Evolutionary conservation across 768 basidiomycete species (phyloP), one percentile per base, ranked within the genome.

Genomic region (Podaxis pistillaris): DNA sequence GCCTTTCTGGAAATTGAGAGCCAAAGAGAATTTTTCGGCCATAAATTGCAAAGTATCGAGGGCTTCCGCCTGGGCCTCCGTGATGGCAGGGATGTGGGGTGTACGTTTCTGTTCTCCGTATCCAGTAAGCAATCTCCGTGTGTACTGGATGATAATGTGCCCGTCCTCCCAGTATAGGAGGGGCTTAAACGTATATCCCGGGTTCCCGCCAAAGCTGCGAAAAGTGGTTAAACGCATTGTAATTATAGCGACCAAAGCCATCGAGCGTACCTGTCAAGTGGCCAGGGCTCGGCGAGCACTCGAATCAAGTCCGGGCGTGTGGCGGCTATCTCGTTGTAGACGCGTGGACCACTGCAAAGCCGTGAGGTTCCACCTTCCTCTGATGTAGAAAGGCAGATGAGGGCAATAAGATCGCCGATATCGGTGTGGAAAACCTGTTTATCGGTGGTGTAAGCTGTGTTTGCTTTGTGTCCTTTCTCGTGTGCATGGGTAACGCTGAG

Each of bases 341-440:
- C 79, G 24, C 76, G 70, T 63, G 78, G 75, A 47, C 75, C 73
- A 67, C 81, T 82, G 64, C 77, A 77, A 38, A 83, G 76, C 54
- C 79, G 74, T 19, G 80, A 81, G 3, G 73, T 70, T 8, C 81
- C 81, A 15, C 81, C 81, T 55, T 79, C 76, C 30, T 74, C 77
- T 2, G 81, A 78, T 0, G 72, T 68, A 57, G 79, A 71, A 38
- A 83, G 67, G 0, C 78, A 76, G 47, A 81, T 73, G 9, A 82
- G 72, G 3, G 80, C 75, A 46, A 83, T 78, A 53, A 82, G 70
- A 65, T 82, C 80, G 22, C 78, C 74, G 58, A 64, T 63, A 49
- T 82, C 81, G 2, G 80, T 81, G 67, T 82, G 81, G 72, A 83
- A 83, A 0, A 82, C 80, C 66, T 83, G 82, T 67, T 78, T 78